Percentiles rank a stretch among this genome's conserved stretches.
These are phyloP conservation scores for Hypoxylon crocopeplum DNA, from an alignment of 495 filamentous ascomycete genomes.

Conservation along the genomic window DNA sequence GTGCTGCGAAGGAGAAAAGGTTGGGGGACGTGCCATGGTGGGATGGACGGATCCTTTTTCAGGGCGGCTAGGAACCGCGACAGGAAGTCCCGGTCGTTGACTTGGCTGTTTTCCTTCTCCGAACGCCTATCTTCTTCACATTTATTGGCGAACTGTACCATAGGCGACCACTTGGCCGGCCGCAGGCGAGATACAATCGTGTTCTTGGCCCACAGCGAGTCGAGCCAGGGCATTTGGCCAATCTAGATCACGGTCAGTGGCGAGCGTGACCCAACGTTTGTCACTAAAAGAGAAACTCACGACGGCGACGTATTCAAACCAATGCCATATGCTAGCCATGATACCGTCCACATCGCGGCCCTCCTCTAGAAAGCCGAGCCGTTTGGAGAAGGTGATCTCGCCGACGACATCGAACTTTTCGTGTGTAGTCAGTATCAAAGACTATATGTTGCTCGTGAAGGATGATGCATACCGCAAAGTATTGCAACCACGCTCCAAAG, in stretches of 20 bases:
- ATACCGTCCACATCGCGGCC: slow-evolving; percentile 60
- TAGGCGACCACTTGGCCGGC: too few species aligned
- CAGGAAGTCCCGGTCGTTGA: slow-evolving; percentile 17
- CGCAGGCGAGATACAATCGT: too few species aligned
- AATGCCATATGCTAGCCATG: slow-evolving; percentile 47
- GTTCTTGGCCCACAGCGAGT: slow-evolving; percentile 21
- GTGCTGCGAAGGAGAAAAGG: too few species aligned
- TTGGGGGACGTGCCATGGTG: too few species aligned
- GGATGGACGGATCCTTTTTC: too few species aligned
- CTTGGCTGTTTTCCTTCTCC: neutral
- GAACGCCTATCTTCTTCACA: slow-evolving; percentile 4
- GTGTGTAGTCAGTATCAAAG: too few species aligned
- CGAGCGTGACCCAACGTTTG: too few species aligned
- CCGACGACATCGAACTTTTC: slow-evolving; percentile 68
- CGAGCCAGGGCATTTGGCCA: slow-evolving; percentile 50
- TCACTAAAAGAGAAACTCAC: slow-evolving; percentile 32
- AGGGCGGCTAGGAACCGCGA: slow-evolving; percentile 12
- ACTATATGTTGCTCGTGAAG: too few species aligned
- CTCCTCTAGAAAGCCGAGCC: slow-evolving; percentile 60
- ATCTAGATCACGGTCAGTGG: too few species aligned
- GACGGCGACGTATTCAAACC: slow-evolving; percentile 36
- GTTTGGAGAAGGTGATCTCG: slow-evolving; percentile 60
- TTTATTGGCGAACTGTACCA: slow-evolving; percentile 7
- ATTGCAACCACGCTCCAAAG: slow-evolving; percentile 49
- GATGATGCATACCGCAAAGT: too few species aligned